Evolutionary conservation across 2,329 filamentous ascomycete species (phyloP).

Genomic region (Tolypocladium guangdongense): DNA sequence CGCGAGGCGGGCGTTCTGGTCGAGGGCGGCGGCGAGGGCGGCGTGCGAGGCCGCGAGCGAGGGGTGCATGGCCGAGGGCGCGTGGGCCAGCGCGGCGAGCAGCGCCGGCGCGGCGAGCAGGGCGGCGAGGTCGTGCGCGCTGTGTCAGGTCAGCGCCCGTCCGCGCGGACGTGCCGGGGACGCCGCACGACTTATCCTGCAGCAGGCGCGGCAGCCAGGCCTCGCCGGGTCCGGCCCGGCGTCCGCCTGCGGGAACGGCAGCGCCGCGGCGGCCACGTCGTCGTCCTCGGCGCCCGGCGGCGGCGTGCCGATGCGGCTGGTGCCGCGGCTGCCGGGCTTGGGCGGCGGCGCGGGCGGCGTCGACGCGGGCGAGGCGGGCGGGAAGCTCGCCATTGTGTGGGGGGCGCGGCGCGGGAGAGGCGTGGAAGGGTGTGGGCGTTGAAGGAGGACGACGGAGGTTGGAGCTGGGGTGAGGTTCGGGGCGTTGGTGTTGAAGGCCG

Average conservation of each 20-base stretch:
- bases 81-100: constrained; percentile 63
- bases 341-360: constrained; percentile 59
- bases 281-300: constrained; percentile 7
- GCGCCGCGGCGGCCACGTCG: constrained; percentile 12
- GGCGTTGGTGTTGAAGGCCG: not conserved
- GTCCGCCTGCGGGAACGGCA: constrained; percentile 9
- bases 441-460: not conserved
- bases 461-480: not conserved
- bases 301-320: constrained; percentile 54
- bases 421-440: not conserved
- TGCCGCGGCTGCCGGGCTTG: constrained; percentile 59
- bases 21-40: constrained; percentile 52
- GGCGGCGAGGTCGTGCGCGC: constrained; percentile 67
- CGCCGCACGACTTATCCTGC: constrained; percentile 79
- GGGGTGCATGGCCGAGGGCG: constrained; percentile 57
- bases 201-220: constrained; percentile 70
- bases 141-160: constrained; percentile 26
- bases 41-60: constrained; percentile 56
- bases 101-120: constrained; percentile 55
- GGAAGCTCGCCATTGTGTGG: constrained; percentile 16
- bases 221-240: constrained; percentile 46
- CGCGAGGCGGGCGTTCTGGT: constrained; percentile 63
- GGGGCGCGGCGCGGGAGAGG: not conserved
- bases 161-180: no score
- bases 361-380: constrained; percentile 15